Evolutionary conservation across 805 yeast genomes (phyloP), one percentile per base, ranked within the genome.

Genomic region (Lachancea lanzarotensis): DNA sequence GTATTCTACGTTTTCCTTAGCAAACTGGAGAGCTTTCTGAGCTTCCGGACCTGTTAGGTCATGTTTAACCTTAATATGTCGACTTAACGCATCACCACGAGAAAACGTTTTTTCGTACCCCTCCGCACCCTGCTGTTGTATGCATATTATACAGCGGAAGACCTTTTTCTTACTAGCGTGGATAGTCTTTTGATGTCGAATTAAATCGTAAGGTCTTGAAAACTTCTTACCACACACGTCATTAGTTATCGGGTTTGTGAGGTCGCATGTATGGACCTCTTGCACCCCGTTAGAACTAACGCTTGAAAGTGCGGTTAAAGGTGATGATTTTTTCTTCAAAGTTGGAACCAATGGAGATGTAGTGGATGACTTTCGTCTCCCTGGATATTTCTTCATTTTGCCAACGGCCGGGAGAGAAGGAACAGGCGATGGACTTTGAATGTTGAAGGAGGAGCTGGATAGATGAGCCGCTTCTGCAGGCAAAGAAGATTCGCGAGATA

Each of bases 151-250:
- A 65, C 98, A 91, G 60, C 84, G 81, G 71, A 82, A 93, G 40
- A 84, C 79, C 56, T 84, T 84, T 66, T 91, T 84, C 62, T 82
- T 84, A 39, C 84, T 74, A 1, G 97, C 93, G 64, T 91, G 98
- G 44, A 91, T 90, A 0, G 98, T 93, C 58, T 91, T 95, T 65
- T 91, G 96, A 65, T 91, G 98, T 56, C 98, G 78, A 20, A 90
- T 84, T 58, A 91, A 72, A 69, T 91, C 98, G 62, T 91, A 91
- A 16, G 96, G 95, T 59, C 98, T 78, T 15, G 97, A 88, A 60
- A 91, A 91, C 57, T 81, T 59, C 16, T 65, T 65, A 15, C 51
- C 45, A 36, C 68, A 64, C 7, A 63, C 62, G 22, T 59, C 57
- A 16, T 50, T 57, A 2, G 64, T 60, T 8, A 54, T 49, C 12